These are phyloP conservation scores for Cyberlindnera maritima DNA, from an alignment of 805 yeast species.

Conservation along the genomic window DNA sequence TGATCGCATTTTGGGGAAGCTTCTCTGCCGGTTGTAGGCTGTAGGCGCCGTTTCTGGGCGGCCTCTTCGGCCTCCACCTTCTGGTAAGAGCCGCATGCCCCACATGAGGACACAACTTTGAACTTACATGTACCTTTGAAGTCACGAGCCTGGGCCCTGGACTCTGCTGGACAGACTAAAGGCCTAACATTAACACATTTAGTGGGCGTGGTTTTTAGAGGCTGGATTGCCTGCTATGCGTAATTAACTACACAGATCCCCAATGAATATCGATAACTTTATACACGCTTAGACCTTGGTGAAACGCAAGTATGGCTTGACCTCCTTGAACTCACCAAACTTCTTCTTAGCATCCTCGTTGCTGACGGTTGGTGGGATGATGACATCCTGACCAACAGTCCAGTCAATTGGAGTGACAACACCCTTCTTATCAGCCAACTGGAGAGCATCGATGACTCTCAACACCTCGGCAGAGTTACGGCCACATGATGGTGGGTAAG, in stretches of 20 bases:
- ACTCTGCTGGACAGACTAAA: too few species aligned
- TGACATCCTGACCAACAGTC: slow-evolving; percentile 87
- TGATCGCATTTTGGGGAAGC: slow-evolving; percentile 4
- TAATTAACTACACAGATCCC: too few species aligned
- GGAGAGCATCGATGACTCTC: slow-evolving; percentile 87
- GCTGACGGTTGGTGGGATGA: slow-evolving; percentile 82
- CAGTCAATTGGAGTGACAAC: slow-evolving; percentile 92
- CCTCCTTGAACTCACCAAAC: slow-evolving; percentile 81
- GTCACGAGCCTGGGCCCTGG: too few species aligned
- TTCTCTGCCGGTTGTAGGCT: too few species aligned
- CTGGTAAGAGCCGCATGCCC: slow-evolving; percentile 2
- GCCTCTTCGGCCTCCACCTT: slow-evolving; percentile 9
- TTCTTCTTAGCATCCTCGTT: slow-evolving; percentile 77
- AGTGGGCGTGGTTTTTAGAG: too few species aligned
- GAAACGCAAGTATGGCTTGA: slow-evolving; percentile 88
- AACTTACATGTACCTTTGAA: too few species aligned
- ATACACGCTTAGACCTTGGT: slow-evolving; percentile 37
- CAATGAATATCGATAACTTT: background rate
- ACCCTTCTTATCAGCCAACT: slow-evolving; percentile 77
- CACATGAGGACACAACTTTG: background rate
- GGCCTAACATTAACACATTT: background rate
- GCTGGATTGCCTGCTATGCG: too few species aligned
- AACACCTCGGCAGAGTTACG: slow-evolving; percentile 91
- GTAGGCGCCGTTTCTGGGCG: slow-evolving; percentile 6
- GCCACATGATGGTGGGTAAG: slow-evolving; percentile 93